phyloP scores from a whole-genome alignment of 352 stramenopile species.

The Phytopythium chamaehyphon region DNA sequence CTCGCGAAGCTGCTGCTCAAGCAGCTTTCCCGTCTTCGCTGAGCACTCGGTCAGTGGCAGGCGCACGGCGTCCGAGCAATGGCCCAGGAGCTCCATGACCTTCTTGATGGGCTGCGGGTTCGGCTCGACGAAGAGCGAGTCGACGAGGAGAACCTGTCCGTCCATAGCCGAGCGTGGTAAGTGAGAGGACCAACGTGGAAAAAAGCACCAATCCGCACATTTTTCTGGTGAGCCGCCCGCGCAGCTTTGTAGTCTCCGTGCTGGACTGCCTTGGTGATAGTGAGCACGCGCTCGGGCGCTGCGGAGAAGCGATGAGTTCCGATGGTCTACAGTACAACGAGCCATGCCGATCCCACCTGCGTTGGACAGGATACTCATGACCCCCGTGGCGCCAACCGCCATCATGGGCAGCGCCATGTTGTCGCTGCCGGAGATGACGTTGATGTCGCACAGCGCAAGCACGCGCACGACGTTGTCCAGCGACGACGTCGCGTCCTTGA shows the following conservation, averaged over 20 bases:
- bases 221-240: constrained; percentile 62
- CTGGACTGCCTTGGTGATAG: constrained; percentile 60
- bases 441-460: constrained; percentile 79
- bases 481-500: constrained; percentile 96
- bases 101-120: constrained; percentile 83
- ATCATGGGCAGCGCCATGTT: constrained; percentile 86
- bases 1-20: constrained; percentile 39
- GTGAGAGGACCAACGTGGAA: neutral
- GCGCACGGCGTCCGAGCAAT: constrained; percentile 45
- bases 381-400: constrained; percentile 73
- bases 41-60: constrained; percentile 45
- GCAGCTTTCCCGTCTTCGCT: constrained; percentile 35
- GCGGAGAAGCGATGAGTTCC: neutral
- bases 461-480: constrained; percentile 83
- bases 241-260: constrained; percentile 69
- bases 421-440: constrained; percentile 84
- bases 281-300: constrained; percentile 70
- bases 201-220: constrained; percentile 28
- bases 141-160: constrained; percentile 48
- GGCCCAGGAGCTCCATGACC: constrained; percentile 60
- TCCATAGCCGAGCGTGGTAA: neutral
- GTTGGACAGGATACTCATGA: constrained; percentile 89
- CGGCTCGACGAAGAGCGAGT: constrained; percentile 71
- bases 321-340: neutral
- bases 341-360: constrained; percentile 22